Base-by-base conservation (phyloP, 2,329 filamentous ascomycete species). In the Pseudonectria buxi region DNA sequence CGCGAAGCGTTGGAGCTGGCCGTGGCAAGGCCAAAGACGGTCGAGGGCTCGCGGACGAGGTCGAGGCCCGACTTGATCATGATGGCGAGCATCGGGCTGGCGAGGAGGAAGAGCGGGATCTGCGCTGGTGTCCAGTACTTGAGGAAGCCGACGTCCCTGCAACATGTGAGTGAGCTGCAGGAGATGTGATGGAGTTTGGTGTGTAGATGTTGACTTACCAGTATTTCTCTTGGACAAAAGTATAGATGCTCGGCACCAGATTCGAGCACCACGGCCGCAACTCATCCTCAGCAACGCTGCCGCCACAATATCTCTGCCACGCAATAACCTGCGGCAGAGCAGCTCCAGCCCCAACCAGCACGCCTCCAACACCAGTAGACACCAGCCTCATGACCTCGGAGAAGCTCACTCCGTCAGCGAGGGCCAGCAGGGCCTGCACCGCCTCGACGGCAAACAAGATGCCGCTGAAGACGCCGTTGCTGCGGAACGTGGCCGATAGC, bases 81-180 rank as follows among this genome's bases (percentile, higher is more conserved):
- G 7, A 95, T 57, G 25, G 65, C 65, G 33, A 95, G 66, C 69
- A 90, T 83, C 1, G 92, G 92, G 0, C 75, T 62, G 2, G 89
- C 89, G 10, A 98, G 72, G 14, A 89, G 51, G 61, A 98, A 98
- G 2, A 98, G 72, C 0, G 92, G 92, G 9, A 92, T 55, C 54
- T 98, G 95, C 6, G 82, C 78, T 1, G 82, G 45, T 0, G 81
- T 94, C 92, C 92, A 98, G 65, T 98, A 98, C 40, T 75, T 75
- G 33, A 96, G 72, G 47, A 94, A 83, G 1, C 92, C 92, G 34
- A 84, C 79, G 51, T 90, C 81, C 92, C 89, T 95, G 42, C 5
- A 14, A 26, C 12, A 10, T 32, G 28, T 55, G 48, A 56, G 47
- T 42, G 14, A 14, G 6, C 15, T n/a, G 14, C 4, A 10, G 14